Percentiles rank a stretch among this genome's conserved stretches.
Conservation (phyloP, 768 basidiomycete genomes). For the Suillus brevipes region DNA sequence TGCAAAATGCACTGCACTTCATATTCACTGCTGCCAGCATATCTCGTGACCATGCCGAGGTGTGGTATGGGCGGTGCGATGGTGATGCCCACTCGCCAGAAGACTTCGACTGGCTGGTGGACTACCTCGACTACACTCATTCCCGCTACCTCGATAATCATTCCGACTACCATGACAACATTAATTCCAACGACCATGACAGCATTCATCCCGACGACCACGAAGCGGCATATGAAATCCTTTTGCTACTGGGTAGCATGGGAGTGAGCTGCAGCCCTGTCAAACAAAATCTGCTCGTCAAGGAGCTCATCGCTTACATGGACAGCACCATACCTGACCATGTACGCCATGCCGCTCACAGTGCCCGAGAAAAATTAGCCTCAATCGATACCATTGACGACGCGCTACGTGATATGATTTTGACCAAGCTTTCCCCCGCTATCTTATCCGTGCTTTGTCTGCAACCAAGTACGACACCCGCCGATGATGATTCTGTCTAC, state of each 20-base stretch:
- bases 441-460: not conserved
- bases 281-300: not conserved
- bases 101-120: not conserved
- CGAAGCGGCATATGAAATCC: not conserved
- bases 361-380: not conserved
- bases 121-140: not conserved
- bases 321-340: too few species aligned
- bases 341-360: not conserved
- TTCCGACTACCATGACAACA: too few species aligned
- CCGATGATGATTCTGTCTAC: not conserved
- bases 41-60: not conserved
- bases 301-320: not conserved
- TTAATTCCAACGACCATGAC: too few species aligned
- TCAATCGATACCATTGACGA: not conserved
- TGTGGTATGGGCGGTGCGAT: not conserved
- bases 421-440: not conserved
- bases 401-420: not conserved
- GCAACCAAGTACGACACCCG: not conserved
- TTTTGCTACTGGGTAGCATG: not conserved
- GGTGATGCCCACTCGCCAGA: not conserved
- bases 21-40: not conserved
- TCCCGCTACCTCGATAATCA: not conserved
- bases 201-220: not conserved
- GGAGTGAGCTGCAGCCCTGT: not conserved
- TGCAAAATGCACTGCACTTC: not conserved